Evolutionary conservation across 306 rosid species (phyloP).

Genomic region (Casuarina cunninghamiana): DNA sequence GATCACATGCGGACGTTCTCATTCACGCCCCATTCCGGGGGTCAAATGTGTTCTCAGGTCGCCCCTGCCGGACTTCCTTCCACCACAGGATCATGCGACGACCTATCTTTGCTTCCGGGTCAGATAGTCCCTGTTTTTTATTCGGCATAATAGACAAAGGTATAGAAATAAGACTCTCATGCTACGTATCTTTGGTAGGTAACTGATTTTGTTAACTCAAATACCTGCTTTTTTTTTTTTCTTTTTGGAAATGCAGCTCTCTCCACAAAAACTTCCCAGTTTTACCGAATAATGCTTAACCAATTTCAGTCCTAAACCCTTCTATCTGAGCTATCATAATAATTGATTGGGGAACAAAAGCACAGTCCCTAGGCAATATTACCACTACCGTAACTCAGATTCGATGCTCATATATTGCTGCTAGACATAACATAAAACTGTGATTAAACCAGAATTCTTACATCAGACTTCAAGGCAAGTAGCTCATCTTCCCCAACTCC

Average conservation of each 20-base stretch:
- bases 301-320: too few species aligned
- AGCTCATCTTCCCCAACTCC: constrained; percentile 60
- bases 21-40: background rate
- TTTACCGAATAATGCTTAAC: too few species aligned
- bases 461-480: constrained; percentile 53
- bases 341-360: background rate
- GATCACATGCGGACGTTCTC: constrained; percentile 23
- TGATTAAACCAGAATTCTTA: constrained; percentile 54
- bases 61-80: constrained; percentile 64
- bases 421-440: background rate
- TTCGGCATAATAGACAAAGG: background rate
- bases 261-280: too few species aligned
- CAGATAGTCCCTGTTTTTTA: too few species aligned
- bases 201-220: background rate
- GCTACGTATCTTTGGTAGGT: background rate
- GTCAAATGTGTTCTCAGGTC: constrained; percentile 56
- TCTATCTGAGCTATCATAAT: background rate
- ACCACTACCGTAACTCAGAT: background rate
- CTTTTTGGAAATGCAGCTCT: too few species aligned
- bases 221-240: too few species aligned
- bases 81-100: background rate
- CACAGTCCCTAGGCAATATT: background rate
- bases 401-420: background rate
- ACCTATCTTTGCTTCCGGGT: background rate
- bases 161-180: background rate